Evolutionary conservation across 306 rosid species (phyloP).

Genomic region (peach (Prunus persica)): Prunus_persica_NCBIv2 NC_034012.1:2684501-2685000

Average conservation of each 20-base stretch:
- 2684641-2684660: slow-evolving; percentile 50
- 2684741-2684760: neutral
- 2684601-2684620: slow-evolving; percentile 61
- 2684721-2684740: neutral
- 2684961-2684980: slow-evolving; percentile 58
- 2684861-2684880: slow-evolving; percentile 47
- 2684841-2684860: slow-evolving; percentile 44
- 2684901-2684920: slow-evolving; percentile 26
- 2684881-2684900: slow-evolving; percentile 26
- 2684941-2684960: slow-evolving; percentile 50
- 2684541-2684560: slow-evolving; percentile 48
- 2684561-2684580: slow-evolving; percentile 68
- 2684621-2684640: slow-evolving; percentile 63
- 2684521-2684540: slow-evolving; percentile 12
- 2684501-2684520: neutral
- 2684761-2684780: neutral
- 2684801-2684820: neutral
- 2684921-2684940: slow-evolving; percentile 29
- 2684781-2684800: neutral
- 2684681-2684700: slow-evolving; percentile 73
- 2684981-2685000: slow-evolving; percentile 62
- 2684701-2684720: slow-evolving; percentile 79
- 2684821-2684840: neutral
- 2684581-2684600: slow-evolving; percentile 43
- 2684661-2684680: slow-evolving; percentile 63